These are phyloP conservation scores for Brasilioporus rufonigricans DNA, from an alignment of 768 basidiomycete species.

Conservation along the genomic window DNA sequence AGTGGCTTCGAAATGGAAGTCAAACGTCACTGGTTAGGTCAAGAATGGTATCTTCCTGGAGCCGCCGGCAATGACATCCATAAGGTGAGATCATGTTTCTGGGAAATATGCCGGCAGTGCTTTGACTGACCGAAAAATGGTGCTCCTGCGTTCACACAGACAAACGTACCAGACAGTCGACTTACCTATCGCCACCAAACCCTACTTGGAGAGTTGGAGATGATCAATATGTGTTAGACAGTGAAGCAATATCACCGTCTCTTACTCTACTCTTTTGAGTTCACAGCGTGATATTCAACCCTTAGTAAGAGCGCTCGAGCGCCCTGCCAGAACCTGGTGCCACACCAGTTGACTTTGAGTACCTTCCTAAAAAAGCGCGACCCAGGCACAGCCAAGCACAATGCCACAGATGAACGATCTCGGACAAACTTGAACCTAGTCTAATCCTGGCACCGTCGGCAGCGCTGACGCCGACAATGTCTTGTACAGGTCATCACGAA, in stretches of 20 bases:
- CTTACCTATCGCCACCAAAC: conserved; percentile 91
- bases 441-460: too few species aligned
- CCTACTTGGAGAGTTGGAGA: conserved; percentile 76
- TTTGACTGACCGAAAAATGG: conserved; percentile 6
- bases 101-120: background rate
- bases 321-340: too few species aligned
- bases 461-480: too few species aligned
- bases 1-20: conserved; percentile 99
- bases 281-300: background rate
- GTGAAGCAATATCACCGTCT: background rate
- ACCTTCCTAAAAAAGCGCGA: too few species aligned
- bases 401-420: too few species aligned
- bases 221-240: conserved; percentile 45
- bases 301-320: too few species aligned
- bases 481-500: too few species aligned
- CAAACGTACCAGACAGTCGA: conserved; percentile 94
- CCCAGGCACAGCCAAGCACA: too few species aligned
- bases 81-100: conserved; percentile 55
- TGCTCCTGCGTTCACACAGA: conserved; percentile 43
- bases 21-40: conserved; percentile 94
- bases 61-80: conserved; percentile 94
- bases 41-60: conserved; percentile 91
- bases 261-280: background rate
- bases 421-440: too few species aligned
- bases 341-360: too few species aligned